Percentiles rank a stretch among this genome's conserved stretches.
phyloP scores from a whole-genome alignment of 306 rosid genomes.

The Dryas drummondii region DNA sequence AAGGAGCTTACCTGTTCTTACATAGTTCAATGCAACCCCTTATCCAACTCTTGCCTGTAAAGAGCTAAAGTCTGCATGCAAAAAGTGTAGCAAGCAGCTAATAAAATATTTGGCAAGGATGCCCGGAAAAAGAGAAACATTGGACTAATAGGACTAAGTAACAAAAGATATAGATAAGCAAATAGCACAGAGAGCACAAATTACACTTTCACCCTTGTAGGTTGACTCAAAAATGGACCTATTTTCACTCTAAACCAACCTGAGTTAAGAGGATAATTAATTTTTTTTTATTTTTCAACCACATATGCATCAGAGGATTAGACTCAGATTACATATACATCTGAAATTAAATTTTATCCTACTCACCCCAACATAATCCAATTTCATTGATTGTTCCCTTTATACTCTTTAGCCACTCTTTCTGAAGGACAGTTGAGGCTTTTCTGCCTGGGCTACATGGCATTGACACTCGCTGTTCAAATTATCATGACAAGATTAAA shows the following conservation, averaged over 20 bases:
- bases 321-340: neutral
- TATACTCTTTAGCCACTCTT: neutral
- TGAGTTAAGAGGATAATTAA: neutral
- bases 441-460: neutral
- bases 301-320: neutral
- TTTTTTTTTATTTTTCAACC: neutral
- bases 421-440: neutral
- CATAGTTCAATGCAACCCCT: conserved; percentile 28
- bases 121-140: neutral
- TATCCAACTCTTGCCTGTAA: conserved; percentile 57
- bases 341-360: neutral
- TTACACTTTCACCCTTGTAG: neutral
- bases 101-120: conserved; percentile 13
- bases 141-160: conserved; percentile 3
- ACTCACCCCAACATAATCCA: neutral
- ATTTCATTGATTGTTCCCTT: neutral
- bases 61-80: conserved; percentile 51
- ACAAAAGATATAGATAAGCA: neutral
- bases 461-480: neutral
- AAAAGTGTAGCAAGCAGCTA: conserved; percentile 24
- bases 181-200: neutral
- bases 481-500: neutral
- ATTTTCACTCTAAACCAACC: neutral
- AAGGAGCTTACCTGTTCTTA: conserved; percentile 4
- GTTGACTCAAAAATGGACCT: neutral